Conservation (phyloP, 805 yeast genomes). For the Starmerella bombi region DNA sequence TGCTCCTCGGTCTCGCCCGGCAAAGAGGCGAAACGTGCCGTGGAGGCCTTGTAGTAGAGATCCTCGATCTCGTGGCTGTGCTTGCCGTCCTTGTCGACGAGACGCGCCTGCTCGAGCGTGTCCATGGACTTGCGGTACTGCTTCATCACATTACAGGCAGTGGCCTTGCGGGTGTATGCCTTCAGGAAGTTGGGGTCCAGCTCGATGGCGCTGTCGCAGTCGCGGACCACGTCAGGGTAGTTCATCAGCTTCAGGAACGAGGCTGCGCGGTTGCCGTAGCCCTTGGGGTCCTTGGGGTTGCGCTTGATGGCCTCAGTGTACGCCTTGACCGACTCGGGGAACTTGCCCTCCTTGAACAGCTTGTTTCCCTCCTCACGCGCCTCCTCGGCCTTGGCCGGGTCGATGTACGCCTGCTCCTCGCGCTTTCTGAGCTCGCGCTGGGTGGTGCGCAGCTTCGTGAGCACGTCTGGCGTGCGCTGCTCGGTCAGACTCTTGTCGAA, state of each 20-base stretch:
- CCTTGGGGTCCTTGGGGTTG: conserved; percentile 93
- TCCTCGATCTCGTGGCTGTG: conserved; percentile 69
- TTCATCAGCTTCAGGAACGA: conserved; percentile 88
- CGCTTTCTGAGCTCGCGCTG: conserved; percentile 72
- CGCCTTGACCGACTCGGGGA: conserved; percentile 92
- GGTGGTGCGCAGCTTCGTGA: conserved; percentile 71
- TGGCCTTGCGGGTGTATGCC: conserved; percentile 95
- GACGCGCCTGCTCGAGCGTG: conserved; percentile 66
- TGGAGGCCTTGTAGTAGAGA: conserved; percentile 60
- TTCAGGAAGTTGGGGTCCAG: conserved; percentile 81
- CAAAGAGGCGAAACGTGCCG: conserved; percentile 61
- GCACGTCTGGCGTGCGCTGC: conserved; percentile 89
- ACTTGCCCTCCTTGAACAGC: conserved; percentile 75
- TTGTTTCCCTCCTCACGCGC: conserved; percentile 91
- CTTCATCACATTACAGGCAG: conserved; percentile 79
- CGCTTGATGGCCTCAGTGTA: conserved; percentile 93
- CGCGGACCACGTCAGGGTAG: conserved; percentile 91
- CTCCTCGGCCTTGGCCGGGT: conserved; percentile 87
- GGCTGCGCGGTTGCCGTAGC: conserved; percentile 96
- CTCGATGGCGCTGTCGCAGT: conserved; percentile 79
- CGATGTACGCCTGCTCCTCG: conserved; percentile 67
- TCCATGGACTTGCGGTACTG: conserved; percentile 73
- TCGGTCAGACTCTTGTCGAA: conserved; percentile 91
- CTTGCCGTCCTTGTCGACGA: conserved; percentile 50
- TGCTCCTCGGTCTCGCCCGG: conserved; percentile 90